Evolutionary conservation across 345 rosid genomes (phyloP).

Genomic region (Citrus unshiu): DNA sequence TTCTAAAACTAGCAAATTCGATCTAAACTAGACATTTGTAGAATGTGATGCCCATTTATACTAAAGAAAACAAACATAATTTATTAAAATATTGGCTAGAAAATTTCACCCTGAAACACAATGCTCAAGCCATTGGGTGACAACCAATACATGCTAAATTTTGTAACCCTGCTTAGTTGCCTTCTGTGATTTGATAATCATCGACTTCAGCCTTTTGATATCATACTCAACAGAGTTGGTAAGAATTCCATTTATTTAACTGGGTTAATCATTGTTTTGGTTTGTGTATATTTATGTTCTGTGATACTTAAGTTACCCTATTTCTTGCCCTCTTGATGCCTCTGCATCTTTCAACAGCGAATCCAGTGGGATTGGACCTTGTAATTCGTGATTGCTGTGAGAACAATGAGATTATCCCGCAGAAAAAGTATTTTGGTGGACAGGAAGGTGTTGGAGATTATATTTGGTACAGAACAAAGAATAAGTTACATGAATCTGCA

Average conservation of each 20-base stretch:
- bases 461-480: slow-evolving; percentile 74
- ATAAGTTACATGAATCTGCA: slow-evolving; percentile 54
- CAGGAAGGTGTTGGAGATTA: slow-evolving; percentile 81
- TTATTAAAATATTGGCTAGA: not conserved
- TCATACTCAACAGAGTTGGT: not conserved
- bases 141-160: not conserved
- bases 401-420: slow-evolving; percentile 67
- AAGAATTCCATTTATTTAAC: not conserved
- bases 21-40: not conserved
- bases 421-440: slow-evolving; percentile 83
- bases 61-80: not conserved
- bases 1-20: not conserved
- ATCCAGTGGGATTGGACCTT: slow-evolving; percentile 89
- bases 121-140: not conserved
- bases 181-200: not conserved
- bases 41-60: not conserved
- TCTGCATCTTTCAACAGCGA: slow-evolving; percentile 47
- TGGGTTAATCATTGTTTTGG: not conserved
- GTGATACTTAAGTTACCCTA: not conserved
- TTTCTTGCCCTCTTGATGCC: slow-evolving; percentile 7
- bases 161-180: not conserved
- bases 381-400: slow-evolving; percentile 67
- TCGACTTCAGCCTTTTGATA: not conserved
- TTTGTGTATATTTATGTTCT: not conserved
- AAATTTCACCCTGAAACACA: not conserved